Percentiles rank a stretch among this genome's conserved stretches.
Conservation (phyloP, 2,329 filamentous ascomycete species). For the Scedosporium minutisporum region DNA sequence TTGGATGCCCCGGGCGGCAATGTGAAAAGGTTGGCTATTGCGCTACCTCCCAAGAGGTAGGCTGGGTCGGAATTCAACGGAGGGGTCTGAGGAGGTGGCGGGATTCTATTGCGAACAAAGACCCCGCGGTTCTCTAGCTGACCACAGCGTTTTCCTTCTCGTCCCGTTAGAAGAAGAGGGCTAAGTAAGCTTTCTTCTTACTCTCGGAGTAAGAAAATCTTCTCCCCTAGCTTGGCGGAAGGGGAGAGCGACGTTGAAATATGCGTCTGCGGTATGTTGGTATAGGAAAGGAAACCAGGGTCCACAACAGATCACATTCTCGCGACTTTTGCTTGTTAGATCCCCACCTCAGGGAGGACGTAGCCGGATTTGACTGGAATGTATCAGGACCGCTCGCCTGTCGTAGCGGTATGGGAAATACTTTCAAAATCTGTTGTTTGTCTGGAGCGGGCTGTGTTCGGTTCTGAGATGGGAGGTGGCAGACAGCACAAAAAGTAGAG, state of each 20-base stretch:
- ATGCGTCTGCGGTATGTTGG: neutral
- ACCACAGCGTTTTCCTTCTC: neutral
- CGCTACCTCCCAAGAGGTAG: neutral
- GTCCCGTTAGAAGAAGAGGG: neutral
- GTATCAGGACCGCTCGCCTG: neutral
- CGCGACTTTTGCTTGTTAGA: neutral
- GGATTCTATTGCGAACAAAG: neutral
- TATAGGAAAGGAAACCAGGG: neutral
- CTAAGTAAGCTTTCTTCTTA: neutral
- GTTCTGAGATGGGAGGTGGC: neutral
- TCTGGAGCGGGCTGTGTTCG: neutral
- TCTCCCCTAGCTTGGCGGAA: neutral
- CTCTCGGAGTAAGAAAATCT: neutral
- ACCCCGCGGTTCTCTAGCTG: neutral
- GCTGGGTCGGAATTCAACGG: neutral
- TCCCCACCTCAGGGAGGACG: neutral
- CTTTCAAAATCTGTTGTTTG: neutral
- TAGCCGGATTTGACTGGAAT: neutral
- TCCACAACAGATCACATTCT: constrained; percentile 1
- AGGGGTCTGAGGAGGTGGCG: neutral
- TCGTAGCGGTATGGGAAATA: neutral
- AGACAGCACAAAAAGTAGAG: neutral
- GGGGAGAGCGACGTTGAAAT: neutral
- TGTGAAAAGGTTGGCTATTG: neutral
- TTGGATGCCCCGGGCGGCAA: neutral